Evolutionary conservation across 768 basidiomycete species (phyloP), one percentile per base, ranked within the genome.

Genomic region (Kwoniella botswanensis): DNA sequence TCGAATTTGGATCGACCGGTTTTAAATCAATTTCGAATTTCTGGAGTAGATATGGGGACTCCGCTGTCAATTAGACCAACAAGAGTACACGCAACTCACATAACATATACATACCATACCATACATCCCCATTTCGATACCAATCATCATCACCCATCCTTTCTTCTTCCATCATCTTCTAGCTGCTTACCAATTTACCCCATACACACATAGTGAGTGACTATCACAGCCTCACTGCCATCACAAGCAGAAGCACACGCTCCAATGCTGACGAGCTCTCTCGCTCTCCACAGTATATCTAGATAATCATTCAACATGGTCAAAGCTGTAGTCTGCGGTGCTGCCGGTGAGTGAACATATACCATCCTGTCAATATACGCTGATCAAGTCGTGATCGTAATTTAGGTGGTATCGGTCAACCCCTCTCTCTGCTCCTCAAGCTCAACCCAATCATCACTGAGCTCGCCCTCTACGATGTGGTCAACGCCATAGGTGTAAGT

Each of bases 311-410:
- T 63, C 70, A 82, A 73, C 66, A 89, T 89, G 88, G 85, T 87
- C 76, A 95, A 94, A 87, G 96, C 97, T 84, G 92, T 92, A 62
- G 95, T 99, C 71, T 92, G 97, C 84, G 96, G 96, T 79, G 97
- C 97, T 72, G 96, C 93, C 79, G 96, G 96, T 85, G 29, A 71
- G 86, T 84, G 26, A 42, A 53, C 68, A 35, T 35, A 35, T 35
- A 35, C 46, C 53, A 71, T 35, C 66, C 63, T 22, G 17, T 50
- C 62, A 44, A 58, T 10, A 52, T 29, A 29, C 7, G 7, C 35
- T 35, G 3, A 35, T 35, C 35, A 35, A 35, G 35, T 35, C 35
- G 35, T 35, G 35, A 35, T 35, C 35, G 6, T 35, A 35, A 35
- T 26, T 35, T 70, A 86, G 86, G 86, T 88, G 96, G 96, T 85